Percentiles rank a stretch among this genome's conserved stretches.
Conservation (phyloP, 345 rosid genomes). For the Noccaea caerulescens region DNA sequence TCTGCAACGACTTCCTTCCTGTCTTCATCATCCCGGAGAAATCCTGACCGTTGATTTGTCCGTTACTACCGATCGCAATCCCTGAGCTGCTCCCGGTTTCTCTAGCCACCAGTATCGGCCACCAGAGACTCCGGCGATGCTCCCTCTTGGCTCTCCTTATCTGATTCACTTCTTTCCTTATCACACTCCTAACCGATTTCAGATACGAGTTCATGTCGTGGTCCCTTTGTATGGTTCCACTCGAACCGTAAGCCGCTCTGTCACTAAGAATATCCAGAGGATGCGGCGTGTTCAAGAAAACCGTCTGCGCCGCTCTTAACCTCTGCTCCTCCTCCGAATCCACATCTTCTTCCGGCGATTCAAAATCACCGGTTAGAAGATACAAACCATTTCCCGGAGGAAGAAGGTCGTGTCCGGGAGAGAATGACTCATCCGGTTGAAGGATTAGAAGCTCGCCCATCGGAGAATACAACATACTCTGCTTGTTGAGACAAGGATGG, state of each 20-base stretch:
- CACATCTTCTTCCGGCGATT: constrained; percentile 36
- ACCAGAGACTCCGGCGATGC: constrained; percentile 65
- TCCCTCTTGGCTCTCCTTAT: constrained; percentile 63
- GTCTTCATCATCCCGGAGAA: constrained; percentile 67
- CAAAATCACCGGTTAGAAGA: constrained; percentile 47
- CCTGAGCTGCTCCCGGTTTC: constrained; percentile 38
- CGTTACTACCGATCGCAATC: constrained; percentile 44
- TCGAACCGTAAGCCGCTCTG: constrained; percentile 74
- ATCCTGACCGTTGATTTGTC: constrained; percentile 48
- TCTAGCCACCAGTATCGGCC: constrained; percentile 57
- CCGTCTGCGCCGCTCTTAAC: constrained; percentile 57
- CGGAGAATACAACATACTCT: constrained; percentile 75
- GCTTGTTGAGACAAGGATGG: constrained; percentile 81
- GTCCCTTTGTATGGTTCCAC: constrained; percentile 77
- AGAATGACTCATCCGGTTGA: constrained; percentile 81
- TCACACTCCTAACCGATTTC: constrained; percentile 60
- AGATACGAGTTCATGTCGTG: constrained; percentile 82
- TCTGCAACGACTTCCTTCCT: constrained; percentile 65
- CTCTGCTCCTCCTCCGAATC: constrained; percentile 56
- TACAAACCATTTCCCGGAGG: constrained; percentile 83
- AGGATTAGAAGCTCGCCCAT: constrained; percentile 89
- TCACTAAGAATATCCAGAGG: constrained; percentile 86
- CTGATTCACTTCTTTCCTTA: constrained; percentile 66
- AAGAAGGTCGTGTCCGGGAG: constrained; percentile 80
- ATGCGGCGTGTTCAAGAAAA: constrained; percentile 82